Evolutionary conservation across 2,329 filamentous ascomycete genomes (phyloP), one percentile per base, ranked within the genome.

Genomic region (Cordyceps pruinosa): DNA sequence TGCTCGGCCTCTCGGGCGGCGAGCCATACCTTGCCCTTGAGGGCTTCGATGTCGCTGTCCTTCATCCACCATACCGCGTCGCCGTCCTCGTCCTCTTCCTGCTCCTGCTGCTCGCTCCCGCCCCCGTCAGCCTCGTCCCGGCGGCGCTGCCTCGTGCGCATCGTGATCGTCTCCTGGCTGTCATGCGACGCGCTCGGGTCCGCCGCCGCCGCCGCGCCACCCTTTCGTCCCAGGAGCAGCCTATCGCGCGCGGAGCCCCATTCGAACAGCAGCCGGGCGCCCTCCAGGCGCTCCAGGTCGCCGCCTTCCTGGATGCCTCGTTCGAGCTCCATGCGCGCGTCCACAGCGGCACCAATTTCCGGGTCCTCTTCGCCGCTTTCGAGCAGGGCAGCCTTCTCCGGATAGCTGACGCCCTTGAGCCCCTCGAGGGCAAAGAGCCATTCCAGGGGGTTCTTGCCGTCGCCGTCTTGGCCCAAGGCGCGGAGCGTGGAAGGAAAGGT

Each of bases 401-500:
- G 83, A 52, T 87, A 76, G 68, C 75, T 88, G 68, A 77, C 82
- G 61, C 62, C 72, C 66, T 64, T 69, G 58, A 75, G 88, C 66
- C 58, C 79, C 61, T 80, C 75, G 0, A 90, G 77, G 1, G 77
- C 72, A 67, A 96, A 90, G 1, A 96, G 68, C 87, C 89, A 93
- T 60, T 87, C 84, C 65, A 93, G 82, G 1, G 88, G 75, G 4
- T 73, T 67, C 9, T 67, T 59, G 19, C 64, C 64, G 34, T 68
- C 66, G 5, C 64, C 61, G 32, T 65, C 67, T 60, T 61, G 70
- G 57, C 88, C 89, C 28, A 95, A 77, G 0, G 89, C 88, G 3
- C 86, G 80, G 15, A 96, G 77, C 0, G 90, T 90, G 0, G 88
- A 85, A 5, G 82, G 78, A 68, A 96, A 96, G 9, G 83, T 79